These are phyloP conservation scores for Hypoxylon sp. DNA, from an alignment of 2,329 filamentous ascomycete species.

Conservation along the genomic window DNA sequence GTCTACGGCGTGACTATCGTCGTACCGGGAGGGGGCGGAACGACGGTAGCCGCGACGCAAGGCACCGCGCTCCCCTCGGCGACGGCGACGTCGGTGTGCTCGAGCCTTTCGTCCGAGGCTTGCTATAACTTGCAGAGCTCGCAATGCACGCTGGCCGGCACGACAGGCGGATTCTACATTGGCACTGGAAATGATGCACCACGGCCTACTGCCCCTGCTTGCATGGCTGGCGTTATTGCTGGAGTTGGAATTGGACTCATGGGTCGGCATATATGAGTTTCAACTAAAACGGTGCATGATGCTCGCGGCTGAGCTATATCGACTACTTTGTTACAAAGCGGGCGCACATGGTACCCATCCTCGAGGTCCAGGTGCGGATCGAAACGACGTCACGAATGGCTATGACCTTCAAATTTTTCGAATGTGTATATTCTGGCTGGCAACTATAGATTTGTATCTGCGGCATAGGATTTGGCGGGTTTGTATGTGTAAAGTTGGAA, in stretches of 20 bases:
- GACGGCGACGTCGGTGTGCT: constrained; percentile 69
- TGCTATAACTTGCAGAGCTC: constrained; percentile 63
- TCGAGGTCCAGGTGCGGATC: constrained; percentile 5
- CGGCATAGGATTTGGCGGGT: constrained; percentile 16
- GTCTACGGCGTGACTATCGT: constrained; percentile 69
- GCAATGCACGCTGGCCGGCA: constrained; percentile 57
- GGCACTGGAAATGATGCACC: constrained; percentile 51
- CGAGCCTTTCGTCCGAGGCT: constrained; percentile 67
- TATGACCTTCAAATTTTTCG: constrained; percentile 27
- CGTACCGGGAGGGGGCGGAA: constrained; percentile 68
- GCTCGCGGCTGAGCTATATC: not conserved
- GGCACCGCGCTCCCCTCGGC: constrained; percentile 59
- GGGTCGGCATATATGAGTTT: constrained; percentile 47
- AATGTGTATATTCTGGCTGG: constrained; percentile 38
- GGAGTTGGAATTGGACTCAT: constrained; percentile 54
- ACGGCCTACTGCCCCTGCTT: constrained; percentile 49
- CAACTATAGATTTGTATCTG: constrained; percentile 30
- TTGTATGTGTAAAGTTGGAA: constrained; percentile 32
- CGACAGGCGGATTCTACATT: constrained; percentile 49
- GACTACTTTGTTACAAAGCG: not conserved
- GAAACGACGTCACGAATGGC: constrained; percentile 41
- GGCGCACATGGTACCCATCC: constrained; percentile 7
- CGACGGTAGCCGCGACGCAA: constrained; percentile 64
- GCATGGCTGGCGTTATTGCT: constrained; percentile 52
- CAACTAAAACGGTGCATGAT: not conserved